Base-by-base conservation (phyloP, 2,329 filamentous ascomycete genomes). In the Aspergillus floridensis region DNA sequence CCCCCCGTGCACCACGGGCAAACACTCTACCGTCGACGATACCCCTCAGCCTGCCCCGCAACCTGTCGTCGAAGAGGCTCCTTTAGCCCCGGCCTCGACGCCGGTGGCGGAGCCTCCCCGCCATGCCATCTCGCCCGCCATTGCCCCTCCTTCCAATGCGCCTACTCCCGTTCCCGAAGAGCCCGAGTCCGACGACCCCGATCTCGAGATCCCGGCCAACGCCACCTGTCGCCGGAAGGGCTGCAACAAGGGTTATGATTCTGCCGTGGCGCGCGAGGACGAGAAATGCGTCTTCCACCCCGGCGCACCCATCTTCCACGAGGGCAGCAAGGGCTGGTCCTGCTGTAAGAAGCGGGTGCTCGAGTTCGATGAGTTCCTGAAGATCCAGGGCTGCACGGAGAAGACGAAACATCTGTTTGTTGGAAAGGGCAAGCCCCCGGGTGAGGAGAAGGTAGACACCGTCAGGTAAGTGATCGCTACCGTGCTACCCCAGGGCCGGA, bases 301-400 rank as follows among this genome's bases (percentile, higher is more conserved):
- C 0, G 95, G 95, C 4, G 86, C 84, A 22, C 91, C 95, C 24
- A 88, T 99, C 66, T 99, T 99, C 79, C 95, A 99, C 75, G 95
- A 99, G 80, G 95, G 95, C 38, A 96, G 91, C 79, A 99, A 99
- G 81, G 95, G 95, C 1, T 99, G 95, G 83, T 92, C 88, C 60
- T 99, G 95, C 81, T 99, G 95, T 80, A 98, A 98, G 84, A 84
- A 92, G 69, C 85, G 92, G 41, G 95, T 99, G 59, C 80, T 99
- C 60, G 95, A 99, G 73, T 99, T 99, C 76, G 93, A 99, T 74
- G 89, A 98, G 76, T 99, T 99, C 78, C 88, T 99, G 88, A 95
- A 91, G 77, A 93, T 99, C 60, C 87, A 90, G 68, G 95, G 95
- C 1, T 99, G 95, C 79, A 87, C 87, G 74, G 92, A 89, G 48